Evolutionary conservation across 768 basidiomycete species (phyloP), one percentile per base, ranked within the genome.

Genomic region (Lactifluus subvellereus): DNA sequence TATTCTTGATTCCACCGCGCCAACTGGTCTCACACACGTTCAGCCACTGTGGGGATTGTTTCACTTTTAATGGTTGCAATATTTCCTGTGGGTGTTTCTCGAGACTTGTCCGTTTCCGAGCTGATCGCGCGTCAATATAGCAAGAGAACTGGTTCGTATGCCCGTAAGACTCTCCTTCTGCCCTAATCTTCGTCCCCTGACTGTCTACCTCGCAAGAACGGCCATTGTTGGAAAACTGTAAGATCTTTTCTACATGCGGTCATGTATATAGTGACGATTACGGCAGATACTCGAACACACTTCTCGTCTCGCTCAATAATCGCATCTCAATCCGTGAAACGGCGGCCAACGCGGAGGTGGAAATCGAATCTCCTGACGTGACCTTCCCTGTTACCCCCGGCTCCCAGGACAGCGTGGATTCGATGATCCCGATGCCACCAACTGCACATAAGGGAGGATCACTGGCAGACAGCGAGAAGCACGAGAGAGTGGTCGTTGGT

Each of bases 261-360:
- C 8, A 6, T 18, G 7, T 20, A 48, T 27, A 18, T 33, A 18
- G 6, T 22, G 16, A 22, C 11, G 4, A 35, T 6, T 7, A 52
- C 16, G 20, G 38, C 30, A 59, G 58, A 33, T 59, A 59, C 40
- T 59, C 58, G 1, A 53, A 53, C 35, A 42, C 53, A 4, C 47
- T 61, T 11, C 60, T 61, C 32, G 53, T 54, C 27, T 61, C 53
- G 13, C 38, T 61, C 22, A 61, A 61, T 13, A 61, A 54, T 40
- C 53, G 60, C 45, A 61, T 61, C 11, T 54, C 51, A 6, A 53
- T 51, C 20, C 59, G 51, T 37, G 22, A 32, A n/a, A 7, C 6
- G 3, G 27, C 49, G 30, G 40, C 3, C 13, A 7, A 18, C 16
- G 6, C 0, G 4, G 40, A 9, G 16, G 22, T 27, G 4, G 7